Conservation (phyloP, 305 asterid species). For the Salvia sclarea region DNA sequence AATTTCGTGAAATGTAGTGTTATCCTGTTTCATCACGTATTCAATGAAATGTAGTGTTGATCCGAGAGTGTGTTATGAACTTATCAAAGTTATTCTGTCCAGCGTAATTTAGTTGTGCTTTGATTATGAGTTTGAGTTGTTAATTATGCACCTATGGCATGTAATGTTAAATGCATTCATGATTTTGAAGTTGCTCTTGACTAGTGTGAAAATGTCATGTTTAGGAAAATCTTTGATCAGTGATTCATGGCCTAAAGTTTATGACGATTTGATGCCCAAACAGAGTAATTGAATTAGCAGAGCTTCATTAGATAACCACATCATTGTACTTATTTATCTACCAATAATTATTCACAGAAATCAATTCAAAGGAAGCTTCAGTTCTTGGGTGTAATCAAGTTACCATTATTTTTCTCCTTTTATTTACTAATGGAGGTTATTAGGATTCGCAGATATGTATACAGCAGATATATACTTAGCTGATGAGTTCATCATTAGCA, state of each 20-base stretch:
- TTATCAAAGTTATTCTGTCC: not conserved
- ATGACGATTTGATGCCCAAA: not conserved
- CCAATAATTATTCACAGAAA: slow-evolving; percentile 6
- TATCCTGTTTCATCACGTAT: not conserved
- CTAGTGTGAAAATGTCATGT: not conserved
- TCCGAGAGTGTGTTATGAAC: not conserved
- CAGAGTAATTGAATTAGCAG: not conserved
- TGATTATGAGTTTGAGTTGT: slow-evolving; percentile 3
- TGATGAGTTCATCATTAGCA: not conserved
- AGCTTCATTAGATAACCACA: slow-evolving; percentile 1
- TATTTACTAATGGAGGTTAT: not conserved
- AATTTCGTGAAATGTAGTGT: not conserved
- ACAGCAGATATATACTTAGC: not conserved
- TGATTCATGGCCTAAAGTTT: not conserved
- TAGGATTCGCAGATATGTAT: not conserved
- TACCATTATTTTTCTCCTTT: not conserved
- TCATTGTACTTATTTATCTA: slow-evolving; percentile 5
- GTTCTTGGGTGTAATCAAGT: slow-evolving; percentile 23
- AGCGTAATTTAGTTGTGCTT: not conserved
- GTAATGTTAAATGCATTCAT: not conserved
- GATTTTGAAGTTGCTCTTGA: slow-evolving; percentile 1
- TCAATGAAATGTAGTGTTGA: not conserved
- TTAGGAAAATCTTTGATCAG: not conserved
- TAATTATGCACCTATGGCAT: not conserved
- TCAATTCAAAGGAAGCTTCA: not conserved